Evolutionary conservation across 768 basidiomycete species (phyloP).

Genomic region (Amanita molliuscula): DNA sequence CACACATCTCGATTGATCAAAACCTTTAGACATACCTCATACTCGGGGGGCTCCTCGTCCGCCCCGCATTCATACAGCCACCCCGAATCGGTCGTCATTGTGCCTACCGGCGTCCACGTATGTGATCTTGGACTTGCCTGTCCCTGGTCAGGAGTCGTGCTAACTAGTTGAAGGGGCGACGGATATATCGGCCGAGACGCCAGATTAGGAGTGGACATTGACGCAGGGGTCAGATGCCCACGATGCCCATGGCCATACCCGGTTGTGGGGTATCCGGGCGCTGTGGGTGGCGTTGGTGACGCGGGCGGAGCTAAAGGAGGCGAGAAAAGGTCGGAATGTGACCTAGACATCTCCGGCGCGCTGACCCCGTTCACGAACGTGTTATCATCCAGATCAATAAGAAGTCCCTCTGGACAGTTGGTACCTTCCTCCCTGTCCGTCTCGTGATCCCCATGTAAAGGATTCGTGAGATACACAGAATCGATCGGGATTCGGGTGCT

Average conservation of each 20-base stretch:
- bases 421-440: not conserved
- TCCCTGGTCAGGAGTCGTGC: not conserved
- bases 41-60: not conserved
- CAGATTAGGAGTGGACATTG: constrained; percentile 1
- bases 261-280: not conserved
- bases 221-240: not conserved
- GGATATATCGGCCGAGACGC: constrained; percentile 1
- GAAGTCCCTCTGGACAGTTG: constrained; percentile 5
- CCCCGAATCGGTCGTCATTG: not conserved
- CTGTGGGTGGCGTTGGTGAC: not conserved
- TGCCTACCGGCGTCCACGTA: not conserved
- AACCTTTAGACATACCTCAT: constrained; percentile 4
- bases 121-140: not conserved
- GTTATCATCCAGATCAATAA: constrained; percentile 6
- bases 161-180: not conserved
- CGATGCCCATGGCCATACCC: not conserved
- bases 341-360: not conserved
- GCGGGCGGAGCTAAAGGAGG: not conserved
- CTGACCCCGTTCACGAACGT: not conserved
- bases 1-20: too few relatives aligned
- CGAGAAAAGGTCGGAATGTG: not conserved
- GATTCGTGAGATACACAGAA: not conserved
- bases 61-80: not conserved
- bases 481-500: not conserved
- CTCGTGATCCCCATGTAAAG: not conserved